Base-by-base conservation (phyloP, 208 protist species). In the Wallacemonas collosoma region DNA sequence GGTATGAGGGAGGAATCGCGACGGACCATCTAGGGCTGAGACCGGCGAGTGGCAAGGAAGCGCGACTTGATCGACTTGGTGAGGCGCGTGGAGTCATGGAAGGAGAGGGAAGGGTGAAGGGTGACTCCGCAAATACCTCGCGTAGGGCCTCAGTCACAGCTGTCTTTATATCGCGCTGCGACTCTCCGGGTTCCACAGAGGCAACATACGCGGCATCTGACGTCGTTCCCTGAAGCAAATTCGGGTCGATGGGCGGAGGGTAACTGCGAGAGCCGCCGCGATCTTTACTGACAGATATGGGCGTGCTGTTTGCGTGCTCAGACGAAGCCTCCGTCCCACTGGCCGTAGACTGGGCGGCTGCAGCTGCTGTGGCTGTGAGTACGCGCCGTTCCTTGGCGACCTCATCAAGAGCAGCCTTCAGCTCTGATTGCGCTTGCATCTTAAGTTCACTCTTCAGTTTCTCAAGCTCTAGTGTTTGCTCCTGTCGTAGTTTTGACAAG, bases 61-160 rank as follows among this genome's bases (percentile, higher is more conserved):
- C 50, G n/a, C 38, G 5, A 40, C 47, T 58, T 40, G 50, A 53
- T 9, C 60, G 60, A 14, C n/a, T 35, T 65, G 60, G 60, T 14
- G 60, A 65, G 53, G 44, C 60, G 4, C 60, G 60, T 36, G 60
- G 50, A 4, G 44, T 26, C 54, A 63, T 58, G 15, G 71, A 74
- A 14, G 81, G 83, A 48, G 79, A 83, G 54, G 81, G 68, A 35
- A 85, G 67, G 64, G 83, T 91, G 66, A 88, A 91, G 1, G 87
- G 85, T 35, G 83, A 91, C 36, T 78, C 83, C 2, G 79, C 69
- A 76, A 95, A 90, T 1, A 90, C 78, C 61, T 87, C 77, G 40
- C 81, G 78, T 48, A 95, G 77, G 44, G 83, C 81, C 51, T 91
- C 87, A 11, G 81, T 91, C n/a, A 95, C 65, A 54, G 86, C 67